Conservation (phyloP, 2,329 filamentous ascomycete genomes). For the Lecanosticta acicola region DNA sequence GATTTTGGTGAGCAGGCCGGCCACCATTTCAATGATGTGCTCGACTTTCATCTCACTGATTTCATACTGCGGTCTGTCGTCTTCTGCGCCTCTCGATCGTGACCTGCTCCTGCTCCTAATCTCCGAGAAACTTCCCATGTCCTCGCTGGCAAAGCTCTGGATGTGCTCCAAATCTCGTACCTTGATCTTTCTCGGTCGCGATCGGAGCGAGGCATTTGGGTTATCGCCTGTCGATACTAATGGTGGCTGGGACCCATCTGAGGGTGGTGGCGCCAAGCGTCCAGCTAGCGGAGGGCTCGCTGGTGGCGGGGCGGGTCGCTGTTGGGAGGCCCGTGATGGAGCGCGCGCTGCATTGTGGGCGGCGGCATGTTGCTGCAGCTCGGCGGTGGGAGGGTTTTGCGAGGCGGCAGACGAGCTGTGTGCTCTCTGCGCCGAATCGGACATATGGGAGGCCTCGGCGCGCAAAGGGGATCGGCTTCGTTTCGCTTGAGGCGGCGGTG, state of each 20-base stretch:
- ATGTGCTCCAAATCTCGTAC: slow-evolving; percentile 88
- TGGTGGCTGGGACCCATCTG: slow-evolving; percentile 10
- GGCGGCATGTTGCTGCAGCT: slow-evolving; percentile 10
- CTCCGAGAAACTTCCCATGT: slow-evolving; percentile 56
- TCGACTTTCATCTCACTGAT: slow-evolving; percentile 96
- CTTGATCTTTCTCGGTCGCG: slow-evolving; percentile 60
- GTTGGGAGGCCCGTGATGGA: slow-evolving; percentile 16
- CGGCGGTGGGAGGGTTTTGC: slow-evolving; percentile 4
- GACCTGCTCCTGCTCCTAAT: slow-evolving; percentile 36
- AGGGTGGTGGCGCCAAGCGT: slow-evolving; percentile 29
- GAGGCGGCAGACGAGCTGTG: slow-evolving; percentile 25
- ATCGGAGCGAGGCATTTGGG: slow-evolving; percentile 28
- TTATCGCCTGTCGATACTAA: slow-evolving; percentile 25
- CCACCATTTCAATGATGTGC: slow-evolving; percentile 98
- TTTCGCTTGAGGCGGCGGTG: slow-evolving; percentile 15
- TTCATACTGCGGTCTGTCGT: slow-evolving; percentile 67
- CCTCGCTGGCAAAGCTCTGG: slow-evolving; percentile 76
- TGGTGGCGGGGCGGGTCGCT: slow-evolving; percentile 12
- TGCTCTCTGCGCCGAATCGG: slow-evolving; percentile 28
- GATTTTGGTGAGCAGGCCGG: slow-evolving; percentile 91
- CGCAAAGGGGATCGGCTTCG: slow-evolving; percentile 26
- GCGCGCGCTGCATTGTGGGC: slow-evolving; percentile 13
- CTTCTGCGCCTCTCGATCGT: slow-evolving; percentile 41
- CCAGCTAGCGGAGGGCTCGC: slow-evolving; percentile 23
- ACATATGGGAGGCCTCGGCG: slow-evolving; percentile 27